Evolutionary conservation across 164 flowering plant species (phyloP).

Genomic region (Annona cherimola): DNA sequence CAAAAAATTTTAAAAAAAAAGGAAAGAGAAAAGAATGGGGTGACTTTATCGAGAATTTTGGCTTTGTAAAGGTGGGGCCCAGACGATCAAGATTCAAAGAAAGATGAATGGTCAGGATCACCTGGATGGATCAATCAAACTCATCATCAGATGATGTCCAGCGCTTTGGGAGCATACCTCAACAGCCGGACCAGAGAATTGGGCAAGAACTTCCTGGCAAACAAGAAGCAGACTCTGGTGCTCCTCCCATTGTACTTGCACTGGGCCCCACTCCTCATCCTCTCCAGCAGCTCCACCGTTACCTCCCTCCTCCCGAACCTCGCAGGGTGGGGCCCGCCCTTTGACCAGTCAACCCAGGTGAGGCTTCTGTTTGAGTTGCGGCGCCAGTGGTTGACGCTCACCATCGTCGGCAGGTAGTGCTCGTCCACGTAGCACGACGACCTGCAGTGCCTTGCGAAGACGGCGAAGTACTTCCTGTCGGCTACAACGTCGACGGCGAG

Average conservation of each 20-base stretch:
- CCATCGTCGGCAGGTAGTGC: slow-evolving; percentile 69
- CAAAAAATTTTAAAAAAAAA: too few species aligned
- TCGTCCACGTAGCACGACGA: slow-evolving; percentile 36
- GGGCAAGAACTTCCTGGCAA: slow-evolving; percentile 74
- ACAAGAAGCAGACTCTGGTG: slow-evolving; percentile 49
- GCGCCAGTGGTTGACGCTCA: slow-evolving; percentile 29
- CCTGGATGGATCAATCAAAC: too few species aligned
- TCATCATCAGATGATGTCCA: slow-evolving; percentile 33
- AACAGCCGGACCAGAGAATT: slow-evolving; percentile 48
- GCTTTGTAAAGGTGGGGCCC: too few species aligned
- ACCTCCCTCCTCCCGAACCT: slow-evolving; percentile 37
- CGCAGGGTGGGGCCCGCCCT: slow-evolving; percentile 61
- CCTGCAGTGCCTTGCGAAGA: slow-evolving; percentile 26
- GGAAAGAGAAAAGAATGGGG: too few species aligned
- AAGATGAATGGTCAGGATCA: too few species aligned
- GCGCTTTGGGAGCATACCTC: slow-evolving; percentile 44
- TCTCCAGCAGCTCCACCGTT: slow-evolving; percentile 42
- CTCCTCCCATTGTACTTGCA: slow-evolving; percentile 48
- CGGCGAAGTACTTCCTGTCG: slow-evolving; percentile 36
- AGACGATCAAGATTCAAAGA: too few species aligned
- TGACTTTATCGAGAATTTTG: too few species aligned
- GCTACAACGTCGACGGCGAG: slow-evolving; percentile 49
- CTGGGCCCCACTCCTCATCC: slow-evolving; percentile 33
- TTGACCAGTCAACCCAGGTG: slow-evolving; percentile 76
- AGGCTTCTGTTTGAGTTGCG: slow-evolving; percentile 46